Conservation (phyloP, 306 rosid genomes). For the Casuarina glauca region DNA sequence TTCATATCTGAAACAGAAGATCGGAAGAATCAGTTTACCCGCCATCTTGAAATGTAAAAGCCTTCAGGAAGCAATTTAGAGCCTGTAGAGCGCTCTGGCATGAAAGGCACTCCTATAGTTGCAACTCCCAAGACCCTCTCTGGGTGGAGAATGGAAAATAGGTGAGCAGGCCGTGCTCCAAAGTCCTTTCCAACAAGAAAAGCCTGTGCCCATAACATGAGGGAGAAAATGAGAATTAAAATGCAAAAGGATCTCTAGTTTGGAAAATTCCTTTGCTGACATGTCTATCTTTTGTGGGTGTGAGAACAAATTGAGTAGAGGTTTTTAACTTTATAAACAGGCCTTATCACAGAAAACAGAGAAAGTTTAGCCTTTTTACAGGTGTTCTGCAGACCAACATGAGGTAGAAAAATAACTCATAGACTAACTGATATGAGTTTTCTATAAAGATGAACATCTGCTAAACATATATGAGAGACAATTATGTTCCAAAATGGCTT, state of each 20-base stretch:
- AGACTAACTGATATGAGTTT: too few species aligned
- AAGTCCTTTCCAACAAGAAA: conserved; percentile 78
- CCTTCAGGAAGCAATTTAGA: conserved; percentile 58
- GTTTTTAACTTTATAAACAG: neutral
- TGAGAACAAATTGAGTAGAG: too few species aligned
- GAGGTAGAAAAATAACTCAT: too few species aligned
- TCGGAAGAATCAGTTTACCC: conserved; percentile 32
- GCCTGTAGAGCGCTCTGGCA: conserved; percentile 35
- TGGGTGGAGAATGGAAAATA: conserved; percentile 56
- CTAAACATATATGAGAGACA: too few species aligned
- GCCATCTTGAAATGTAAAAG: conserved; percentile 75
- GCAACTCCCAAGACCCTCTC: conserved; percentile 74
- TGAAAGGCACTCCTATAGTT: conserved; percentile 66
- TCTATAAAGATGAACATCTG: too few species aligned
- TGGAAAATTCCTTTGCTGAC: neutral
- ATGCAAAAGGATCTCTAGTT: neutral
- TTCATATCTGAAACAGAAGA: neutral
- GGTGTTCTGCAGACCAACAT: too few species aligned
- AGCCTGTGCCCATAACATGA: conserved; percentile 29
- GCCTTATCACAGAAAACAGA: neutral
- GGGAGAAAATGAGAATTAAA: neutral
- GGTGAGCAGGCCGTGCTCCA: conserved; percentile 55
- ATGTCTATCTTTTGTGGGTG: too few species aligned
- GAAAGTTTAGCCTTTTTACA: too few species aligned
- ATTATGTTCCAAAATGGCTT: too few species aligned